Evolutionary conservation across 176 grass and related monocot genomes (phyloP), one percentile per base, ranked within the genome.

Genomic region (Triticum turgidum): DNA sequence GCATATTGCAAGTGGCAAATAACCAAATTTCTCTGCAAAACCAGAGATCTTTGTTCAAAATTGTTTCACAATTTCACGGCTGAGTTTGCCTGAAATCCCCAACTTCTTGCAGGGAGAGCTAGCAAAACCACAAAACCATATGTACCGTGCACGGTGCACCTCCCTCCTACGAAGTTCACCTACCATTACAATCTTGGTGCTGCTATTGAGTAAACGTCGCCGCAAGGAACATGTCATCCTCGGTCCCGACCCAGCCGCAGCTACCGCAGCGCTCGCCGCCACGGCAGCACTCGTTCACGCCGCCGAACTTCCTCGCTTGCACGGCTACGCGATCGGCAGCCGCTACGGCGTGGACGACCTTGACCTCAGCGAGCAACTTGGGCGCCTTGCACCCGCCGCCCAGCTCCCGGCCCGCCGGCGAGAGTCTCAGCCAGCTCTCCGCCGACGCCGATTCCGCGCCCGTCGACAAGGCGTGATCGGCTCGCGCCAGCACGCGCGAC

Each of bases 181-280:
- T 51, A 51, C 47, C 20, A 27, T 61, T 59, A 58, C 81, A 52
- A 20, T 54, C 12, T 65, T 33, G 51, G 9, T 58, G 25, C 9
- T 51, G 14, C 49, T 77, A 5, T 10, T 82, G 29, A 64, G 44
- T 33, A 75, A 90, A 90, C 22, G 91, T 93, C 5, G 88, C 91
- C 4, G 91, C 82, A 5, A 88, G 88, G 83, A 93, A 93, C 78
- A 90, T 90, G 61, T 93, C 88, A 59, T 93, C 88, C 82, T 93
- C 91, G 62, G 24, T 93, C 62, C 91, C 88, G 20, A 88, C 67
- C 91, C 91, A 90, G 9, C 69, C 65, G 18, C 91, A 93, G 78
- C 90, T 59, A 1, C 11, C 73, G 68, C 88, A 93, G 11, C 79
- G 54, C 67, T 85, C 70, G 74, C 78, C 86, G 5, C 37, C 69